Percentiles rank a stretch among this genome's conserved stretches.
phyloP scores from a whole-genome alignment of 164 flowering plant genomes.

The Tinospora cordifolia region DNA sequence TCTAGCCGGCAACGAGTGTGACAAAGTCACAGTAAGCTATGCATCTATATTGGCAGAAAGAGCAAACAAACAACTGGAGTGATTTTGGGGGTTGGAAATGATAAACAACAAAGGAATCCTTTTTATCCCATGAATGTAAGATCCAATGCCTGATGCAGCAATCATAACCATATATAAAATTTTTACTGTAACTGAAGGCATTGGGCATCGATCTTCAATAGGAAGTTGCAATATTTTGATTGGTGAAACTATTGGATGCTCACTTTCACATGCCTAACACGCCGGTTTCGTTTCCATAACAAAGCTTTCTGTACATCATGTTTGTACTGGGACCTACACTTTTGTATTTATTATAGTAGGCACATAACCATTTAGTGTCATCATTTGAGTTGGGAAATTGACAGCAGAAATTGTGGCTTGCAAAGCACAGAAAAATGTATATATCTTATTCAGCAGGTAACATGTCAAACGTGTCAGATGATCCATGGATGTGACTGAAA shows the following conservation, averaged over 20 bases:
- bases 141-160: not conserved
- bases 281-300: not conserved
- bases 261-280: not conserved
- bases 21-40: not conserved
- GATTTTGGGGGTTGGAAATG: not conserved
- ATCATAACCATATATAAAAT: not conserved
- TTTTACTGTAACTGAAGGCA: not conserved
- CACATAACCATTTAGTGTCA: not conserved
- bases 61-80: not conserved
- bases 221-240: not conserved
- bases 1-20: conserved; percentile 41
- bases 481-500: not conserved
- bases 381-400: not conserved
- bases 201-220: not conserved
- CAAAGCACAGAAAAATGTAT: not conserved
- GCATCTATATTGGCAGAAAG: not conserved
- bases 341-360: not conserved
- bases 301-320: not conserved
- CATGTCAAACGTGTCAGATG: not conserved
- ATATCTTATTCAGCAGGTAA: not conserved
- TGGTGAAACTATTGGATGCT: not conserved
- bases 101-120: not conserved
- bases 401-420: not conserved
- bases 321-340: not conserved
- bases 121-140: not conserved